Evolutionary conservation across 2,329 filamentous ascomycete species (phyloP).

Genomic region (Alternaria gaisen): DNA sequence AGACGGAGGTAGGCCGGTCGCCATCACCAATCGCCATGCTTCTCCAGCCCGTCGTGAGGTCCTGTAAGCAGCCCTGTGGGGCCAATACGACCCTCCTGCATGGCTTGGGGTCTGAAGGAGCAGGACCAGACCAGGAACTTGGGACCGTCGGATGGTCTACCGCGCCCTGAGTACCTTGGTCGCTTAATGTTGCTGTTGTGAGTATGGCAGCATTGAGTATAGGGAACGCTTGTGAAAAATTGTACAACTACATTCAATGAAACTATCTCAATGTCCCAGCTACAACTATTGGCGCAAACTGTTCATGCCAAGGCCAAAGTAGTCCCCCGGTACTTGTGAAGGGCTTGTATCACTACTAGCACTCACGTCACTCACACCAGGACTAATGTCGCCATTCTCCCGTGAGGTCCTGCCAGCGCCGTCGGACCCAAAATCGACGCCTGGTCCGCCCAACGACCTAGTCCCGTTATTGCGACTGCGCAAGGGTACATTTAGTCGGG

Average conservation of each 20-base stretch:
- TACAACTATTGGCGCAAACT: conserved; percentile 8
- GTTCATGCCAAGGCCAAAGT: conserved; percentile 33
- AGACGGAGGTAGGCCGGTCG: background rate
- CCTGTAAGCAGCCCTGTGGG: conserved; percentile 25
- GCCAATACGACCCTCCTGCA: conserved; percentile 3
- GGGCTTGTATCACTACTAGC: conserved; percentile 19
- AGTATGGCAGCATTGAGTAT: background rate
- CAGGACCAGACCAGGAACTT: conserved; percentile 2
- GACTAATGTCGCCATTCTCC: conserved; percentile 29
- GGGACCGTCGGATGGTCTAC: background rate
- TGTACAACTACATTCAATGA: conserved; percentile 1
- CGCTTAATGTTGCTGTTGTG: background rate
- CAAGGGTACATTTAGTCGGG: conserved; percentile 39
- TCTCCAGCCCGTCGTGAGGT: background rate
- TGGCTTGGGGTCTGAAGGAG: background rate
- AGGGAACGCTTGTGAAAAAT: background rate
- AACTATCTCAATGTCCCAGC: background rate
- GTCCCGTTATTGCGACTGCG: conserved; percentile 15
- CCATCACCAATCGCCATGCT: conserved; percentile 9
- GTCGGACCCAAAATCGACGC: conserved; percentile 6
- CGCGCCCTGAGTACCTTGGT: background rate
- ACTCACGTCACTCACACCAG: conserved; percentile 23
- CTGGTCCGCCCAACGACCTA: background rate
- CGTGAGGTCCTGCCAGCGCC: conserved; percentile 16
- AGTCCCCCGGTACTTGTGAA: conserved; percentile 24